A percentile compares a stretch with the other conserved stretches of the same genome.
phyloP scores from a whole-genome alignment of 2,329 filamentous ascomycete species.

The Chaetomiaceae sp. region DNA sequence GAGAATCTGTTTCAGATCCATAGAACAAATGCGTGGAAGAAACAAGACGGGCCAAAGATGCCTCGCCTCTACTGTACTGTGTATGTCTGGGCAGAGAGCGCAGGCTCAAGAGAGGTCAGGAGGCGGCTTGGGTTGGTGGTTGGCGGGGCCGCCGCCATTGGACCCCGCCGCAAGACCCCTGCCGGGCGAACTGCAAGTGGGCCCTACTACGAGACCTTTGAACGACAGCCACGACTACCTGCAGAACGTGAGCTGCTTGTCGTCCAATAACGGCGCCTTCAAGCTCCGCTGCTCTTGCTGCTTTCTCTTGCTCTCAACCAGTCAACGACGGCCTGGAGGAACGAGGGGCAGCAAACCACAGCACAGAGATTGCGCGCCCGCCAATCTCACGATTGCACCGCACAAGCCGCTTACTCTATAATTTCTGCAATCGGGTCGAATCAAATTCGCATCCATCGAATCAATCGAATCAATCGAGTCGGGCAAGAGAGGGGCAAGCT shows the following conservation, averaged over 20 bases:
- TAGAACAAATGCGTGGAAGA: no score
- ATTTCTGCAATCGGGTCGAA: not conserved
- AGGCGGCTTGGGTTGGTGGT: no score
- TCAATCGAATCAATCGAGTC: slow-evolving; percentile 1
- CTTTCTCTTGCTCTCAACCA: slow-evolving; percentile 5
- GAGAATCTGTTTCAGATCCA: no score
- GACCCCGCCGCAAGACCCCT: slow-evolving; percentile 16
- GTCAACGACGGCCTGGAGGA: slow-evolving; percentile 6
- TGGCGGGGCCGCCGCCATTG: not conserved
- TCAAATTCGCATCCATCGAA: no score
- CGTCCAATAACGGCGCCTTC: slow-evolving; percentile 23
- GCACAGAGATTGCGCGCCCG: slow-evolving; percentile 21
- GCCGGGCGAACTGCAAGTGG: slow-evolving; percentile 20
- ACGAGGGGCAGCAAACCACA: slow-evolving; percentile 14
- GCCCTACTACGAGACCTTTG: slow-evolving; percentile 36
- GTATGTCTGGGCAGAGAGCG: no score
- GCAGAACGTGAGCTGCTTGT: slow-evolving; percentile 34
- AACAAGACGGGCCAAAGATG: no score
- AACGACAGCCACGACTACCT: slow-evolving; percentile 47
- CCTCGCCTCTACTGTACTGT: no score
- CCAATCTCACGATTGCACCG: slow-evolving; percentile 21
- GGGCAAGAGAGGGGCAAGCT: not conserved
- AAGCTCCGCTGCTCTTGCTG: not conserved
- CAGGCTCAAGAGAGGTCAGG: no score
- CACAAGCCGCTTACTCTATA: slow-evolving; percentile 7